Conservation (phyloP, 1,284 basidiomycete genomes). For the Ustilago shanxiensis region DNA sequence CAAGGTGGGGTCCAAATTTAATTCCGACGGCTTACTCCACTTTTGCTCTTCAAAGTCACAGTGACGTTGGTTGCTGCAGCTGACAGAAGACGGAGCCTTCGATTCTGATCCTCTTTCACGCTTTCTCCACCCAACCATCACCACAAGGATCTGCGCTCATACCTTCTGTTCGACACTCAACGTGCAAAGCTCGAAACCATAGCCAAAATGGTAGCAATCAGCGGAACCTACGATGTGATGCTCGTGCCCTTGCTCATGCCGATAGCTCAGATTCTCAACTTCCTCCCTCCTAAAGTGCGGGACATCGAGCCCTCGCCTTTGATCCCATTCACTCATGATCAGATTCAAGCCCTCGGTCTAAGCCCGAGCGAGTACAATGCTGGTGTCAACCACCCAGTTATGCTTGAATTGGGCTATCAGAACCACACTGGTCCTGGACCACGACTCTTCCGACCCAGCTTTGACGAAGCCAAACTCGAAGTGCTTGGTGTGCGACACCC, state of each 20-base stretch:
- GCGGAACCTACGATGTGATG: conserved; percentile 54
- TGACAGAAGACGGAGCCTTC: conserved; percentile 1
- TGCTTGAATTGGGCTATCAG: conserved; percentile 54
- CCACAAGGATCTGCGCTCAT: background rate
- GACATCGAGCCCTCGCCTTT: conserved; percentile 42
- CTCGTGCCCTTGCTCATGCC: conserved; percentile 48
- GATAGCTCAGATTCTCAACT: conserved; percentile 40
- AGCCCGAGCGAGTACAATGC: conserved; percentile 26
- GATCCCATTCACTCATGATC: conserved; percentile 36
- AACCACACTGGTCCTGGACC: conserved; percentile 48
- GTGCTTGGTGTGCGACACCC: conserved; percentile 47
- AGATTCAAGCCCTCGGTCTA: conserved; percentile 35
- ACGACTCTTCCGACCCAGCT: conserved; percentile 39
- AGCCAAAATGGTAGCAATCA: conserved; percentile 46
- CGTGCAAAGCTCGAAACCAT: background rate
- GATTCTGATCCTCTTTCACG: background rate
- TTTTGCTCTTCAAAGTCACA: background rate
- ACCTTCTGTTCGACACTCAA: background rate
- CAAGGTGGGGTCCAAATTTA: background rate
- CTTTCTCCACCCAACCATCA: background rate
- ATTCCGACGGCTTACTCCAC: conserved; percentile 9
- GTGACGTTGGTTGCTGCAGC: conserved; percentile 1
- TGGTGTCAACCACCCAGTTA: conserved; percentile 36
- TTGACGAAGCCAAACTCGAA: conserved; percentile 55
- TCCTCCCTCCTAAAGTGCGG: conserved; percentile 45